These are phyloP conservation scores for Penicillium sp. DNA, from an alignment of 2,329 filamentous ascomycete species.

Conservation along the genomic window DNA sequence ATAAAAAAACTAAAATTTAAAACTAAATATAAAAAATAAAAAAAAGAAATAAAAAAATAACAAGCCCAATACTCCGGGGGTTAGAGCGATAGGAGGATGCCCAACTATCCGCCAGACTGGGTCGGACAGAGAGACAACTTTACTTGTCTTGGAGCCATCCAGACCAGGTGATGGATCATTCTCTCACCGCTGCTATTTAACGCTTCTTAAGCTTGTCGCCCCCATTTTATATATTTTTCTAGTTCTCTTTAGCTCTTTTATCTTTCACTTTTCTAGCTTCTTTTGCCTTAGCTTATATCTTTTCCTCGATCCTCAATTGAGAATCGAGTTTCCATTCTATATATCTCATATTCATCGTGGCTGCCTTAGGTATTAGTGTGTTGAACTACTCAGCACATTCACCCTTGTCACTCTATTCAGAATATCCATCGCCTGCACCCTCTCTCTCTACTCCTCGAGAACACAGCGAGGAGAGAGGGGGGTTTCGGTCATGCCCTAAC, in stretches of 20 bases:
- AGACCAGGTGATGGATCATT: constrained; percentile 23
- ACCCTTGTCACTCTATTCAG: constrained; percentile 30
- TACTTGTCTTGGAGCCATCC: constrained; percentile 18
- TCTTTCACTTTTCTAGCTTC: constrained; percentile 2
- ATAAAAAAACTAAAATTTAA: not conserved
- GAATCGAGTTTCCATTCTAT: constrained; percentile 2
- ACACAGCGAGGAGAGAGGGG: constrained; percentile 40
- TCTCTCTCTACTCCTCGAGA: constrained; percentile 41
- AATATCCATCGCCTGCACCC: constrained; percentile 25
- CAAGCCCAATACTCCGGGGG: constrained; percentile 9
- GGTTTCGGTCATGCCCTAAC: constrained; percentile 39
- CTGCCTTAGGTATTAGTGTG: constrained; percentile 41
- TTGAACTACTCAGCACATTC: constrained; percentile 35
- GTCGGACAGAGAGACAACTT: constrained; percentile 24
- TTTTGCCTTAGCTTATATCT: not conserved
- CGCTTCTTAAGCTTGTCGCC: constrained; percentile 11
- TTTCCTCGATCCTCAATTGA: constrained; percentile 4
- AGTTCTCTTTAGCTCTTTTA: constrained; percentile 4
- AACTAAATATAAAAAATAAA: not conserved
- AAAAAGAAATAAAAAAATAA: not conserved
- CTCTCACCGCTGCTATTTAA: constrained; percentile 25
- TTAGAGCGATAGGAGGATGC: constrained; percentile 15
- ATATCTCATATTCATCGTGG: constrained; percentile 34
- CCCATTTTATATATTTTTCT: constrained; percentile 11
- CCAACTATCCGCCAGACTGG: constrained; percentile 24